Evolutionary conservation across 495 filamentous ascomycete species (phyloP).

Genomic region (Pyronema omphalodes): DNA sequence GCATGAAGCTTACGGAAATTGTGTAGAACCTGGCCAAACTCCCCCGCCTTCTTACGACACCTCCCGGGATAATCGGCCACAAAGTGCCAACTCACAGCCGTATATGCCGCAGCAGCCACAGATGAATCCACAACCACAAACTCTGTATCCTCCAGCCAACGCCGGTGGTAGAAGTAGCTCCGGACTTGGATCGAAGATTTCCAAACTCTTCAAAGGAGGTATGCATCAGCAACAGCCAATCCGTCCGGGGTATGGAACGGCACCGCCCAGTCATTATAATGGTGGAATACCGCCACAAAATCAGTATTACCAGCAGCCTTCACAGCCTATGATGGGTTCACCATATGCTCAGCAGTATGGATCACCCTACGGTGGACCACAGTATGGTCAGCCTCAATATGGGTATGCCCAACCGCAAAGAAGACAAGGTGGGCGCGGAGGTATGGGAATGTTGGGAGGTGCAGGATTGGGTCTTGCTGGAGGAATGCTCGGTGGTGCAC

Average conservation of each 20-base stretch:
- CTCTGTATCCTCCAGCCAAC: background rate
- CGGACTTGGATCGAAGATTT: background rate
- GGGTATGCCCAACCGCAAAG: slow-evolving; percentile 2
- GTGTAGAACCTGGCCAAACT: background rate
- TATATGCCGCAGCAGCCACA: slow-evolving; percentile 3
- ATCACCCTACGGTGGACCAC: slow-evolving; percentile 1
- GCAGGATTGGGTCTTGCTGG: slow-evolving; percentile 24
- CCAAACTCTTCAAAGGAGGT: slow-evolving; percentile 8
- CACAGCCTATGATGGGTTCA: background rate
- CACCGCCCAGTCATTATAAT: slow-evolving; percentile 5
- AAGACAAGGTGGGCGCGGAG: background rate
- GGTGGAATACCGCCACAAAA: background rate
- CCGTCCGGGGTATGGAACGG: background rate
- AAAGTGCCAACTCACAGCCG: background rate
- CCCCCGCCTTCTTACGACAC: background rate
- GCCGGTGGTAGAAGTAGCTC: background rate
- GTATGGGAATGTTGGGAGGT: slow-evolving; percentile 15
- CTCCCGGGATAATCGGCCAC: background rate
- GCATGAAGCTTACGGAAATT: too few relatives aligned
- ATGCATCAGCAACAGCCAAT: background rate
- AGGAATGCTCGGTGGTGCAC: slow-evolving; percentile 19
- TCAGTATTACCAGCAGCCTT: slow-evolving; percentile 8
- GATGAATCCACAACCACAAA: background rate
- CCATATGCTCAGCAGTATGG: background rate
- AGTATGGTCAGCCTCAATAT: too few relatives aligned